These are phyloP conservation scores for Trichoderma reesei DNA, from an alignment of 495 filamentous ascomycete species.

Conservation along the genomic window DNA sequence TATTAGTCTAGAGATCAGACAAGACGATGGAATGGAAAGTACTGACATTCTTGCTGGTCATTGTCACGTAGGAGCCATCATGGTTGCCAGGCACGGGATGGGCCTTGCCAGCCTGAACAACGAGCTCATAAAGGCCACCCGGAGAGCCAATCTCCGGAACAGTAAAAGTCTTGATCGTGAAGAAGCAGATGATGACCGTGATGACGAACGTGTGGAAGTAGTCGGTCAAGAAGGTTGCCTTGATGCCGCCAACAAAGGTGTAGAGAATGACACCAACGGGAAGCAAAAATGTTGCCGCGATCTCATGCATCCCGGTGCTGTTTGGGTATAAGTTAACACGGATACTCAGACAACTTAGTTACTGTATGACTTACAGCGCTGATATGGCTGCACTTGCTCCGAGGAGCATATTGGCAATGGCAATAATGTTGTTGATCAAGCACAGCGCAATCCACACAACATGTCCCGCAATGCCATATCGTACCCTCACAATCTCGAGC, in stretches of 20 bases:
- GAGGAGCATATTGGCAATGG: background rate
- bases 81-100: background rate
- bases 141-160: background rate
- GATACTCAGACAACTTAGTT: background rate
- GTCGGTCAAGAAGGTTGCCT: slow-evolving; percentile 1
- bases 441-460: slow-evolving; percentile 1
- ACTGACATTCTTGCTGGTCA: slow-evolving; percentile 2
- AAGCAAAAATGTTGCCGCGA: background rate
- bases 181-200: background rate
- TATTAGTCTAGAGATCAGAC: background rate
- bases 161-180: background rate
- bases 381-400: slow-evolving; percentile 3
- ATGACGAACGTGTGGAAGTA: slow-evolving; percentile 1
- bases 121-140: background rate
- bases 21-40: background rate
- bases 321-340: background rate
- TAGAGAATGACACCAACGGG: background rate
- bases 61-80: background rate
- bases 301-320: background rate
- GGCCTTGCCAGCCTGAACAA: background rate
- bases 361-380: background rate
- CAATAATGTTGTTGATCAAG: slow-evolving; percentile 3
- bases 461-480: background rate
- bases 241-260: background rate
- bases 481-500: background rate